Percentiles rank a stretch among this genome's conserved stretches.
phyloP scores from a whole-genome alignment of 176 grass and related monocot species.

The Calamus simplicifolius region DNA sequence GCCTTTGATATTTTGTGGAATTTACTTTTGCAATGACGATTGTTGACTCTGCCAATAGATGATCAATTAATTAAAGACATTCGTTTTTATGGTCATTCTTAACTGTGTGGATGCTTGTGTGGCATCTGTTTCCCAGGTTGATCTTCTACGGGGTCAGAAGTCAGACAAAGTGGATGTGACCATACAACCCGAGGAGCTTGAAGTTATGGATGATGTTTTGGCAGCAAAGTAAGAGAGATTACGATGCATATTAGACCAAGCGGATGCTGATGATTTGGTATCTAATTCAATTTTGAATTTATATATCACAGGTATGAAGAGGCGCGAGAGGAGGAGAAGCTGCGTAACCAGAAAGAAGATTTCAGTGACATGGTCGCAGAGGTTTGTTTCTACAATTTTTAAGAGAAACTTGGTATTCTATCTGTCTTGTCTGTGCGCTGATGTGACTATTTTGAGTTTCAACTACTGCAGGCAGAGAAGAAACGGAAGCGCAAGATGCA shows the following conservation, averaged over 20 bases:
- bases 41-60: too few species aligned
- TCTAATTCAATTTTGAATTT: neutral
- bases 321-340: slow-evolving; percentile 80
- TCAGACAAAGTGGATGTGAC: slow-evolving; percentile 96
- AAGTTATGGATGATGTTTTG: slow-evolving; percentile 97
- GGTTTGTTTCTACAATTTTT: slow-evolving; percentile 16
- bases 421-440: neutral
- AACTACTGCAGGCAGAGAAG: slow-evolving; percentile 52
- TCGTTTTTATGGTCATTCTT: too few species aligned
- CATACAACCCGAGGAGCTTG: slow-evolving; percentile 92
- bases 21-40: too few species aligned
- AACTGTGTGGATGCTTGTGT: neutral
- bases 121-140: slow-evolving; percentile 38
- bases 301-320: slow-evolving; percentile 66
- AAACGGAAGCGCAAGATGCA: slow-evolving; percentile 83
- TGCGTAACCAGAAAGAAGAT: slow-evolving; percentile 89
- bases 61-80: too few species aligned
- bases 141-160: slow-evolving; percentile 92
- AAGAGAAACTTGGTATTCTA: neutral
- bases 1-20: too few species aligned
- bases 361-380: slow-evolving; percentile 99
- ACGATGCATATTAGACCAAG: neutral
- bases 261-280: neutral
- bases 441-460: neutral
- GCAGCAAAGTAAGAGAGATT: slow-evolving; percentile 70